Percentiles rank a stretch among this genome's conserved stretches.
phyloP scores from a whole-genome alignment of 1,284 basidiomycete species.

The Veloporphyrellus conicus region DNA sequence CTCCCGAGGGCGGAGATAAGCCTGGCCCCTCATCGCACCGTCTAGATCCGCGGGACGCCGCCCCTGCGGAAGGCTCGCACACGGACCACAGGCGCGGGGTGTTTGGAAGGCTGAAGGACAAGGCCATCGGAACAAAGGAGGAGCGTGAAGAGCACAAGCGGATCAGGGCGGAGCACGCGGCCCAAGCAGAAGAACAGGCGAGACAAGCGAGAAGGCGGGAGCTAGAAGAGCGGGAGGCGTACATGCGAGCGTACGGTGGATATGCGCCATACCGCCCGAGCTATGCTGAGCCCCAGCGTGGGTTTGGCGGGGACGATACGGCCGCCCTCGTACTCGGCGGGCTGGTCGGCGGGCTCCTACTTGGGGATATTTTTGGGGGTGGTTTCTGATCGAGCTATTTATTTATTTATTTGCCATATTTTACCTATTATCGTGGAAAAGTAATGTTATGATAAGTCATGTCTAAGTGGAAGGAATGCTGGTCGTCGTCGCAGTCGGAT shows the following conservation, averaged over 20 bases:
- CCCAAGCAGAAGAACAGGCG: constrained; percentile 16
- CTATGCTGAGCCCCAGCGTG: neutral
- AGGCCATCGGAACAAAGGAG: constrained; percentile 58
- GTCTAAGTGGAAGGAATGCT: too few species aligned
- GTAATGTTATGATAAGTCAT: neutral
- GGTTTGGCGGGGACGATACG: constrained; percentile 8
- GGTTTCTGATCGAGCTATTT: constrained; percentile 20
- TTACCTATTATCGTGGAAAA: constrained; percentile 8
- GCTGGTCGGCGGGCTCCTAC: constrained; percentile 55
- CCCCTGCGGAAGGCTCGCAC: neutral
- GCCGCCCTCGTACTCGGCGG: constrained; percentile 45
- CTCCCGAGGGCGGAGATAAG: constrained; percentile 23
- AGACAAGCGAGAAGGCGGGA: constrained; percentile 16
- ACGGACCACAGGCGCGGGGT: constrained; percentile 46
- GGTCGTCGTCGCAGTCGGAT: too few species aligned
- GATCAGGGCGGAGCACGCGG: constrained; percentile 35
- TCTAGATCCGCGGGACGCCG: neutral
- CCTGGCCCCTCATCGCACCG: too few species aligned
- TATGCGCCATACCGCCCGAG: constrained; percentile 30
- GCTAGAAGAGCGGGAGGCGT: constrained; percentile 25
- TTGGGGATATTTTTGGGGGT: constrained; percentile 46
- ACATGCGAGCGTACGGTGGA: constrained; percentile 34
- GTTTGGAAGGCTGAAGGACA: constrained; percentile 59
- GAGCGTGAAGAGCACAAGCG: constrained; percentile 51
- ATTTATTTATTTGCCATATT: neutral